Conservation (phyloP, 2,329 filamentous ascomycete species). For the Cordyceps farinosa region DNA sequence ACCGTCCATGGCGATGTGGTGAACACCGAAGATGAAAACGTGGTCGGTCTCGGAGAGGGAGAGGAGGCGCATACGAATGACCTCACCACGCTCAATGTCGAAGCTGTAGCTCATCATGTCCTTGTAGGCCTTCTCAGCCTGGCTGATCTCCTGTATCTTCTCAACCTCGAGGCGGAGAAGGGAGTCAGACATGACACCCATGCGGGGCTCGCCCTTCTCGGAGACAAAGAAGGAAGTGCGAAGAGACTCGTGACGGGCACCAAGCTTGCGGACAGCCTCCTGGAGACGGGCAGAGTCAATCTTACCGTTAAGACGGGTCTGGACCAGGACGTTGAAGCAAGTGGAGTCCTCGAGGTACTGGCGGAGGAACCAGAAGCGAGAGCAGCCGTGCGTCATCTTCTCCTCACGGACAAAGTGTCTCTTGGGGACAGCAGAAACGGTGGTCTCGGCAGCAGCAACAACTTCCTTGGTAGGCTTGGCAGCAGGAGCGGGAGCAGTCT, state of each 20-base stretch:
- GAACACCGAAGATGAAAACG: constrained; percentile 42
- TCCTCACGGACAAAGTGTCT: constrained; percentile 14
- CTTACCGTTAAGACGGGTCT: constrained; percentile 19
- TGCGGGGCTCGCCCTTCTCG: constrained; percentile 22
- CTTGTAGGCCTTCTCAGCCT: constrained; percentile 28
- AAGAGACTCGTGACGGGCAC: constrained; percentile 23
- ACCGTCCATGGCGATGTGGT: constrained; percentile 52
- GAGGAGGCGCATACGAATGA: constrained; percentile 34
- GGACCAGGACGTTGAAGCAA: constrained; percentile 19
- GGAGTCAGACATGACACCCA: constrained; percentile 27
- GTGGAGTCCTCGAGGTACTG: constrained; percentile 20
- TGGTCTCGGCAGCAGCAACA: constrained; percentile 5
- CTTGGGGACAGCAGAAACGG: constrained; percentile 9
- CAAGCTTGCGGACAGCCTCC: constrained; percentile 19
- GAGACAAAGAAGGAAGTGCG: constrained; percentile 24
- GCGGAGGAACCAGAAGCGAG: constrained; percentile 19
- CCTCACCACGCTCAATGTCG: constrained; percentile 36
- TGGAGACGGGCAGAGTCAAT: constrained; percentile 20
- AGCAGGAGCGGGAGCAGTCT: constrained; percentile 4
- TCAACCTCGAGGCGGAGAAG: constrained; percentile 28
- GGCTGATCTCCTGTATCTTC: constrained; percentile 24
- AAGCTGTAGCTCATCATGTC: constrained; percentile 31
- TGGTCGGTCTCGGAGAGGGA: constrained; percentile 31
- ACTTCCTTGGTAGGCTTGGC: constrained; percentile 9
- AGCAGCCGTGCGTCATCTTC: constrained; percentile 18